Conservation (phyloP, 192 early-diverging fungal species). For the Kappamyces sp. region DNA sequence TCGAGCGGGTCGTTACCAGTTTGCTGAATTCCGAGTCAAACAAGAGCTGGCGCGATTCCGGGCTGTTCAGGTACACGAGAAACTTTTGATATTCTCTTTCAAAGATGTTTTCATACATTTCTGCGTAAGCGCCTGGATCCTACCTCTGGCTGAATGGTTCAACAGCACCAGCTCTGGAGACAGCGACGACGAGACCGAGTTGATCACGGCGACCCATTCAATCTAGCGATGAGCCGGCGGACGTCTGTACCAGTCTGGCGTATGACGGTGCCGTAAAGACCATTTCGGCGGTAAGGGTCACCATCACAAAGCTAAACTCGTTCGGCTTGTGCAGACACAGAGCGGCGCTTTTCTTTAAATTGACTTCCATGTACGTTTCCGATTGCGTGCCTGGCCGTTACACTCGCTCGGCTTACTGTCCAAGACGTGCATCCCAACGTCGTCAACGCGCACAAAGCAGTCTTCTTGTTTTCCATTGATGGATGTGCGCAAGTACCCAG, state of each 20-base stretch:
- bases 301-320: conserved; percentile 8
- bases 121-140: neutral
- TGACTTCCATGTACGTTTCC: neutral
- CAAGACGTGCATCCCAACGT: neutral
- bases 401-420: conserved; percentile 1
- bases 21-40: neutral
- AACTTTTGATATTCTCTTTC: conserved; percentile 1
- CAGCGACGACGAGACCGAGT: conserved; percentile 5
- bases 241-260: conserved; percentile 3
- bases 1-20: neutral
- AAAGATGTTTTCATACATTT: conserved; percentile 12
- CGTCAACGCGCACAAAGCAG: conserved; percentile 13
- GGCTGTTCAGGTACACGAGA: neutral
- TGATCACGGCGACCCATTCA: conserved; percentile 8
- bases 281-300: conserved; percentile 1
- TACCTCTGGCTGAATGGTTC: neutral
- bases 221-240: neutral
- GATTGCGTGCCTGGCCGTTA: neutral
- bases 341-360: conserved; percentile 1
- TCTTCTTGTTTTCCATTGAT: conserved; percentile 1
- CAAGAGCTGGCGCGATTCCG: neutral
- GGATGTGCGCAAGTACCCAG: neutral
- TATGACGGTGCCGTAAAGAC: neutral
- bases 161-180: conserved; percentile 2
- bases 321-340: neutral